Evolutionary conservation across 2,329 filamentous ascomycete genomes (phyloP), one percentile per base, ranked within the genome.

Genomic region (Corinectria fuckeliana): DNA sequence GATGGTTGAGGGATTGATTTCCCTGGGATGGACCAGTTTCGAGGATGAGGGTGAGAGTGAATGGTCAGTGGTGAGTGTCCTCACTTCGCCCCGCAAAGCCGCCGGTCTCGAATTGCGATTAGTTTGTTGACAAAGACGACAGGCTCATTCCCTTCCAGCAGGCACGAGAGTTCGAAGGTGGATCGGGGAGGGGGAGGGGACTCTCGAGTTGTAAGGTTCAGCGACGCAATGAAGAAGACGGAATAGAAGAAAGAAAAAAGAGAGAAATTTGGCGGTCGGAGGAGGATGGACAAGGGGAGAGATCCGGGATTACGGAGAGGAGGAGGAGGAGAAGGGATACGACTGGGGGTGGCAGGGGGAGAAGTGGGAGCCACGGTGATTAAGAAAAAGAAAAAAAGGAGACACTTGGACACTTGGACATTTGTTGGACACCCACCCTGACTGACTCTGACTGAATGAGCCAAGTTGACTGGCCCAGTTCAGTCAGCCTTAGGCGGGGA

Each of bases 161-260:
- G 42, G 42, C 25, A 45, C 42, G 42, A 45, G 23, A 53, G 41
- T 45, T 11, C 39, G 61, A 49, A 50, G 44, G 41, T 34, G 42
- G 56, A 56, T 53, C 51, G 23, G 49, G 55, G 25, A 47, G 50
- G 49, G 58, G 44, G 55, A 45, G 45, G 50, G 49, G 59, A n/a
- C n/a, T n/a, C n/a, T n/a, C n/a, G n/a, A n/a, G n/a, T n/a, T n/a
- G n/a, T n/a, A n/a, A n/a, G n/a, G n/a, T n/a, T n/a, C n/a, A n/a
- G 52, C 52, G 53, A 64, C 54, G 64, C 50, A 50, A 60, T 45
- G 53, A 51, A 42, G 50, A 58, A 58, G 56, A n/a, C n/a, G n/a
- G n/a, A n/a, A n/a, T 61, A 55, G 58, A 60, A 50, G 21, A 44
- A 49, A 20, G 13, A 16, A 41, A 53, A 51, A 36, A 36, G 32